These are phyloP conservation scores for Fraxinus latifolia DNA, from an alignment of 305 asterid species.

Conservation along the genomic window DNA sequence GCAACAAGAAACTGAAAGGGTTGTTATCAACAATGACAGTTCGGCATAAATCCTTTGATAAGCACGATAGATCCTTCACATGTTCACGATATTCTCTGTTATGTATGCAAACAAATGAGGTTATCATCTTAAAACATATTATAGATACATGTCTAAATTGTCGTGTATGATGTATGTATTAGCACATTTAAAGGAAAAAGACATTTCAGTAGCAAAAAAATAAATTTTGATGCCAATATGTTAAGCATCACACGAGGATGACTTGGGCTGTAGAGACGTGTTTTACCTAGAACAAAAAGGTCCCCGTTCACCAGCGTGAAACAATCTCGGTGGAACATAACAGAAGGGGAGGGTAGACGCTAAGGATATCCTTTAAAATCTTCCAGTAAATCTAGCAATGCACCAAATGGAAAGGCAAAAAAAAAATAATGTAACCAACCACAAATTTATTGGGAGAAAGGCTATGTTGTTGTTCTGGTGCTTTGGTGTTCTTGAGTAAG, in stretches of 20 bases:
- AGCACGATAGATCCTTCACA: slow-evolving; percentile 74
- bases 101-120: slow-evolving; percentile 11
- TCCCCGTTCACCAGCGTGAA: background rate
- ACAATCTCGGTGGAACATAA: background rate
- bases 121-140: background rate
- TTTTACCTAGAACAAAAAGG: background rate
- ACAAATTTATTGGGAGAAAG: background rate
- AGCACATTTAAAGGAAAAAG: background rate
- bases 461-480: background rate
- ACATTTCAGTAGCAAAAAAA: background rate
- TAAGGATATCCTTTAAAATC: background rate
- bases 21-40: slow-evolving; percentile 87
- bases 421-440: background rate
- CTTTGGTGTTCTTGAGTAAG: background rate
- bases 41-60: slow-evolving; percentile 67
- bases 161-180: background rate
- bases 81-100: slow-evolving; percentile 87
- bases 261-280: background rate
- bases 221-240: background rate
- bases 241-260: background rate
- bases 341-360: background rate
- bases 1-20: slow-evolving; percentile 91
- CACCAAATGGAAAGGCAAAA: background rate
- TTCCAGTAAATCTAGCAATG: background rate
- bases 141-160: background rate